Conservation (phyloP, 352 stramenopile genomes). For the Peronospora belbahrii region DNA sequence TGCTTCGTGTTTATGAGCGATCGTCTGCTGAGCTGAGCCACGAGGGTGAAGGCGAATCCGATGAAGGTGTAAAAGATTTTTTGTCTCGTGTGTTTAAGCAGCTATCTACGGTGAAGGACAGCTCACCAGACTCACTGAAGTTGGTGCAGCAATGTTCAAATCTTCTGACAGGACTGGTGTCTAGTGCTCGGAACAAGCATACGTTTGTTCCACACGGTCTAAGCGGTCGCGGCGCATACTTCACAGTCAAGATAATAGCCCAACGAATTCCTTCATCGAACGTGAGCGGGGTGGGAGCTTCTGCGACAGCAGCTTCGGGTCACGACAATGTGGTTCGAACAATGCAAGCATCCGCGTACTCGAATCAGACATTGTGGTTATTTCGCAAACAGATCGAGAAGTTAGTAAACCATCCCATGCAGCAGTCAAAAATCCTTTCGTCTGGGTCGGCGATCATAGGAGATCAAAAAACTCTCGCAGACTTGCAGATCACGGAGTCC, state of each 20-base stretch:
- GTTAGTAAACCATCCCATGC: conserved; percentile 55
- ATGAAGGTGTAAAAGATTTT: conserved; percentile 63
- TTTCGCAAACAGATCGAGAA: conserved; percentile 74
- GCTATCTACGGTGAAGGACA: conserved; percentile 43
- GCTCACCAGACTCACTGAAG: conserved; percentile 42
- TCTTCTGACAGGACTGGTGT: conserved; percentile 61
- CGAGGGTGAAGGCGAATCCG: conserved; percentile 13
- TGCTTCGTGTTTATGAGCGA: conserved; percentile 74
- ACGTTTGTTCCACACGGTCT: conserved; percentile 56
- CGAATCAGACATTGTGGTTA: conserved; percentile 66
- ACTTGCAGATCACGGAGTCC: conserved; percentile 69
- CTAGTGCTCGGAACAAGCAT: conserved; percentile 42
- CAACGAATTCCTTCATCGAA: conserved; percentile 65
- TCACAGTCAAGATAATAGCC: conserved; percentile 71
- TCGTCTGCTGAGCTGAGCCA: conserved; percentile 29
- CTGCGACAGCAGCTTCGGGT: conserved; percentile 12
- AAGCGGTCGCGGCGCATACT: conserved; percentile 61
- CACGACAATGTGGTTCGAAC: conserved; percentile 55
- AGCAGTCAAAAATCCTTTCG: conserved; percentile 78
- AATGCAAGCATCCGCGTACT: conserved; percentile 53
- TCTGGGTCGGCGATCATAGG: conserved; percentile 57
- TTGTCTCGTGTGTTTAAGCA: conserved; percentile 73
- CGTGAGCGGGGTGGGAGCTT: conserved; percentile 15
- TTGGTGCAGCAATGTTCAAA: conserved; percentile 74
- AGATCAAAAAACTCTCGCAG: conserved; percentile 72